phyloP scores from a whole-genome alignment of 768 basidiomycete species.

The Mycena chlorophos region DNA sequence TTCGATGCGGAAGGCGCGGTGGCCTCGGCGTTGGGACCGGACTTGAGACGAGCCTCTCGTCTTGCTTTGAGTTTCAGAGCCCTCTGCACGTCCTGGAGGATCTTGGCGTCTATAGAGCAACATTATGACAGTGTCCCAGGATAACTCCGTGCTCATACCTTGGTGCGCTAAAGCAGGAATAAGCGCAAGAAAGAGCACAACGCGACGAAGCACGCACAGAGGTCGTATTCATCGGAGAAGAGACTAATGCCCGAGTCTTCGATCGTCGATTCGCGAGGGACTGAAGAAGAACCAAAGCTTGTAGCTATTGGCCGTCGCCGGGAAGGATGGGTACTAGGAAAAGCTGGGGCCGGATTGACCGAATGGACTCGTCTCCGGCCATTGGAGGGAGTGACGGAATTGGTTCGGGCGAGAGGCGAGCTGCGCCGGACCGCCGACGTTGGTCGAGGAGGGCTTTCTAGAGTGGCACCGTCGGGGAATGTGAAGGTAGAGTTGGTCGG shows the following conservation, averaged over 20 bases:
- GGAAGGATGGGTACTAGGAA: constrained; percentile 22
- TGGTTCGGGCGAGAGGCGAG: constrained; percentile 37
- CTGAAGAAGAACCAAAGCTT: constrained; percentile 18
- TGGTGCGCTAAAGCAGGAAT: constrained; percentile 58
- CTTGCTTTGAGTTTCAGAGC: constrained; percentile 73
- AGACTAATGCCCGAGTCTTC: constrained; percentile 39
- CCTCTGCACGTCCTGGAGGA: constrained; percentile 78
- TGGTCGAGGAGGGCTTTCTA: constrained; percentile 3
- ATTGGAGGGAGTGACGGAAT: constrained; percentile 17
- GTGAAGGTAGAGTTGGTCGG: background rate
- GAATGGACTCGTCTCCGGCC: constrained; percentile 31
- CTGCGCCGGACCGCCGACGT: constrained; percentile 27
- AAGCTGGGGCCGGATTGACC: constrained; percentile 22
- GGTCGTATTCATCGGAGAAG: constrained; percentile 78
- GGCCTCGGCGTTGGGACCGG: constrained; percentile 27
- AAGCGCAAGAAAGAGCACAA: constrained; percentile 1
- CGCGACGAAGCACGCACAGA: constrained; percentile 51
- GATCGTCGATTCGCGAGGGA: constrained; percentile 25
- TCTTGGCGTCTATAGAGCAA: constrained; percentile 61
- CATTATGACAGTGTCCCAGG: too few relatives aligned
- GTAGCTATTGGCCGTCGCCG: constrained; percentile 28
- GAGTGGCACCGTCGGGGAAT: constrained; percentile 11
- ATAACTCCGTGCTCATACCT: constrained; percentile 44
- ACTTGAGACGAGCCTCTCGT: constrained; percentile 62
- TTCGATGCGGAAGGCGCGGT: constrained; percentile 25